Evolutionary conservation across 306 rosid genomes (phyloP).

Genomic region (Nissolia schottii): DNA sequence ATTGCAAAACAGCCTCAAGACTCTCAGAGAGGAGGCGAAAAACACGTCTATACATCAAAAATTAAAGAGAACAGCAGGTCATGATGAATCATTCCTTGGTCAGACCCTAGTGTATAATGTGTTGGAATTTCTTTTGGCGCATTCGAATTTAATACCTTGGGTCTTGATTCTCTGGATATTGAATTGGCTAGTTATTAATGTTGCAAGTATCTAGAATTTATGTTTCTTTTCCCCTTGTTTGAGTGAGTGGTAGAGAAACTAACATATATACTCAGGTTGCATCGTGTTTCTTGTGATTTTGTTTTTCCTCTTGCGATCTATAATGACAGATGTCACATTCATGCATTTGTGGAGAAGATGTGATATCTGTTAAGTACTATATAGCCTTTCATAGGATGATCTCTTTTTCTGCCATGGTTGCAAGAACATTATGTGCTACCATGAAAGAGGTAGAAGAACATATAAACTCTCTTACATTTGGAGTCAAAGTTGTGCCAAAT

Average conservation of each 20-base stretch:
- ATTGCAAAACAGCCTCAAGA: too few species aligned
- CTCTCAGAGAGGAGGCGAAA: too few species aligned
- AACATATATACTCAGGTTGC: neutral
- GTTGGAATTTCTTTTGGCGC: too few species aligned
- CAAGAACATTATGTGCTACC: neutral
- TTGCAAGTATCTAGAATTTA: neutral
- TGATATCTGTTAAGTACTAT: neutral
- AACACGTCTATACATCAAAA: too few species aligned
- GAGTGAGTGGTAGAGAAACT: neutral
- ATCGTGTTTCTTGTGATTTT: neutral
- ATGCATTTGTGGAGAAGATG: neutral
- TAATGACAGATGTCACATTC: too few species aligned
- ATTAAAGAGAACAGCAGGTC: too few species aligned
- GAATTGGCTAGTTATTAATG: neutral
- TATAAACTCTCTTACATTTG: too few species aligned
- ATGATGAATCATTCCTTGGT: too few species aligned
- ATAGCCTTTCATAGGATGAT: neutral
- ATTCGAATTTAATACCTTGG: neutral
- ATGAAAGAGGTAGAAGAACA: neutral
- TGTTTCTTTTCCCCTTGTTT: neutral
- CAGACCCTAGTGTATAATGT: neutral
- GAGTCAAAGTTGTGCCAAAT: neutral
- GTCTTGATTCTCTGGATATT: neutral
- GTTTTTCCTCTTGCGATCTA: too few species aligned
- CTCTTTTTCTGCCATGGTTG: neutral